Conservation (phyloP, 225 moss, liverwort and hornwort species). For the Takakia lepidozioides region DNA sequence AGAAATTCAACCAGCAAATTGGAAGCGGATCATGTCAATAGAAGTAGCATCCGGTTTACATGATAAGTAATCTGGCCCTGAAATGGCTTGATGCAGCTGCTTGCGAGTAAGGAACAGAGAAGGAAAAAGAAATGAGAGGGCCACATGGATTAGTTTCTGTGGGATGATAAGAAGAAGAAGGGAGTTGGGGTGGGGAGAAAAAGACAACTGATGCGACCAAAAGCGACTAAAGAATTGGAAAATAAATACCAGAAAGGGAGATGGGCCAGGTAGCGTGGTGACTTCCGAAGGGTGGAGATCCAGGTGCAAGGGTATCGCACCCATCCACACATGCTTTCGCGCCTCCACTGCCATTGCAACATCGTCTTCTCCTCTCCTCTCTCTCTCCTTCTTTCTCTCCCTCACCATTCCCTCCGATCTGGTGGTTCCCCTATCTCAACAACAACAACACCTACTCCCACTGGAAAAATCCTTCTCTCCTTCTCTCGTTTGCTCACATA, state of each 20-base stretch:
- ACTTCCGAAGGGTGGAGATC: constrained; percentile 72
- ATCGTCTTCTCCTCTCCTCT: constrained; percentile 31
- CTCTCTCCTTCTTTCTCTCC: constrained; percentile 38
- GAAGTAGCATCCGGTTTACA: neutral
- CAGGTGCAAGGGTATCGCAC: constrained; percentile 76
- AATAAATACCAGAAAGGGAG: constrained; percentile 57
- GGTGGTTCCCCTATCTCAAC: too few species aligned
- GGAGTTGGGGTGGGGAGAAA: neutral
- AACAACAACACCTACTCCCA: too few species aligned
- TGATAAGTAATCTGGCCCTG: too few species aligned
- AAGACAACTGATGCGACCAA: neutral
- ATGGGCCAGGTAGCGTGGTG: constrained; percentile 50
- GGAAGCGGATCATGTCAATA: neutral
- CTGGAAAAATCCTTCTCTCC: too few species aligned
- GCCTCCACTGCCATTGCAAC: constrained; percentile 55
- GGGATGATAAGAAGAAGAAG: constrained; percentile 1
- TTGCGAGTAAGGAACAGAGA: too few species aligned
- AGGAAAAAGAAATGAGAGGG: too few species aligned
- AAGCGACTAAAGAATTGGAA: too few species aligned
- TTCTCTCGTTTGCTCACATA: too few species aligned
- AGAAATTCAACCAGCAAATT: too few species aligned
- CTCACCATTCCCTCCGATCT: neutral
- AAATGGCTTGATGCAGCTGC: too few species aligned
- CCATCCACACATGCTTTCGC: constrained; percentile 93
- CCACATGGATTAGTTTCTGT: too few species aligned